phyloP scores from a whole-genome alignment of 352 stramenopile species.

The Blastocystis sp. region DNA sequence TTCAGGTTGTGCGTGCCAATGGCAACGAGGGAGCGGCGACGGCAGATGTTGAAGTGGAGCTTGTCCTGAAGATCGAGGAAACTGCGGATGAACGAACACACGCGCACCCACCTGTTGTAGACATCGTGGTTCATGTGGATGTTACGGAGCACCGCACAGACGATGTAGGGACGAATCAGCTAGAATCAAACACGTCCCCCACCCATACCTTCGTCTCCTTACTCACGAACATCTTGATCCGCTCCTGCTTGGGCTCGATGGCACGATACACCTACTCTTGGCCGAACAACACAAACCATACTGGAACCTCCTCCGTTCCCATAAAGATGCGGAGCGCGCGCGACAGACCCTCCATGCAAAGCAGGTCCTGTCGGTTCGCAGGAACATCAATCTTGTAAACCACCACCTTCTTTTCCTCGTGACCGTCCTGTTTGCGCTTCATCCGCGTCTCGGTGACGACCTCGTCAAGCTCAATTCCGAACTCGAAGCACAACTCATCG shows the following conservation, averaged over 20 bases:
- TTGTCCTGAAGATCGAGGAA: slow-evolving; percentile 99
- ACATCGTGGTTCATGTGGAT: slow-evolving; percentile 84
- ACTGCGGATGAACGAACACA: slow-evolving; percentile 60
- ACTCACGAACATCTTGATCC: slow-evolving; percentile 37
- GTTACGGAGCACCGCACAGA: slow-evolving; percentile 88
- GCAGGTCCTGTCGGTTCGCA: slow-evolving; percentile 96
- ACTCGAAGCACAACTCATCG: slow-evolving; percentile 98
- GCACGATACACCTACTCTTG: not conserved
- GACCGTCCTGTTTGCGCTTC: slow-evolving; percentile 62
- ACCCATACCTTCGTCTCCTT: slow-evolving; percentile 42
- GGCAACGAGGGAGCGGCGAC: slow-evolving; percentile 91
- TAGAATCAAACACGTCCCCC: slow-evolving; percentile 57
- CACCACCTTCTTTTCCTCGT: slow-evolving; percentile 68
- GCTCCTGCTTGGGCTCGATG: slow-evolving; percentile 43
- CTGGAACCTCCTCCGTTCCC: slow-evolving; percentile 79
- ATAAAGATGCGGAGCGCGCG: slow-evolving; percentile 89
- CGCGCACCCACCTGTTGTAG: slow-evolving; percentile 72
- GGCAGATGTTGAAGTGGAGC: slow-evolving; percentile 98
- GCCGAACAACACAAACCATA: not conserved
- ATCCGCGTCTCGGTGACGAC: slow-evolving; percentile 70
- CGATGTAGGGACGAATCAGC: slow-evolving; percentile 85
- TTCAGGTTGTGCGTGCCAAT: slow-evolving; percentile 96
- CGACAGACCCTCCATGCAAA: slow-evolving; percentile 94
- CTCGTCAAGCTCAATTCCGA: slow-evolving; percentile 94
- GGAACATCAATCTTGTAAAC: slow-evolving; percentile 99